These are phyloP conservation scores for Atractiella rhizophila DNA, from an alignment of 768 basidiomycete genomes.

Conservation along the genomic window DNA sequence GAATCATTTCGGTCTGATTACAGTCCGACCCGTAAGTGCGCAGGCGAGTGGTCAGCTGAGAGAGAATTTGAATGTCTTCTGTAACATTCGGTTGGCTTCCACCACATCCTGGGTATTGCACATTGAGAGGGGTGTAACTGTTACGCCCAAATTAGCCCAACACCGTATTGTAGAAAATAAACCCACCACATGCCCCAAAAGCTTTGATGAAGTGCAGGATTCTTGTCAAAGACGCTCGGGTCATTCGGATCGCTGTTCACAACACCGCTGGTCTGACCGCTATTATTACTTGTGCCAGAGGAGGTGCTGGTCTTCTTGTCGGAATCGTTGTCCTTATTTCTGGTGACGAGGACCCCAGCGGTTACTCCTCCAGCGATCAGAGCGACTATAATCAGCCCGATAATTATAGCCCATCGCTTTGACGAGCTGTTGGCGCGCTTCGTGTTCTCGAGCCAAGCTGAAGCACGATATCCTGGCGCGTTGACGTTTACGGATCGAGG, in stretches of 20 bases:
- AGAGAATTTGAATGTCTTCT: constrained; percentile 14
- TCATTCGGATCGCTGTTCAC: not conserved
- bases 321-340: too few relatives aligned
- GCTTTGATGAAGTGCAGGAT: constrained; percentile 2
- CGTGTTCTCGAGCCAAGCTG: too few relatives aligned
- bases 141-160: not conserved
- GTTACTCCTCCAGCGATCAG: too few relatives aligned
- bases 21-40: constrained; percentile 17
- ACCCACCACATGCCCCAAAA: constrained; percentile 7
- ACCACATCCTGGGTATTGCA: constrained; percentile 9
- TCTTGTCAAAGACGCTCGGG: constrained; percentile 3
- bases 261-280: too few relatives aligned
- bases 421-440: too few relatives aligned
- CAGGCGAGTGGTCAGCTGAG: constrained; percentile 12
- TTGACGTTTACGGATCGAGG: too few relatives aligned
- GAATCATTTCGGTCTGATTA: constrained; percentile 6
- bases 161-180: not conserved
- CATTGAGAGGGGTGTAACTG: not conserved
- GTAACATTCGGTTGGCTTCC: constrained; percentile 10
- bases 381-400: too few relatives aligned
- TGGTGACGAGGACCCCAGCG: too few relatives aligned
- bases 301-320: too few relatives aligned
- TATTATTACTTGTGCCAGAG: too few relatives aligned
- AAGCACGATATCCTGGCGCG: too few relatives aligned
- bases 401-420: too few relatives aligned